phyloP scores from a whole-genome alignment of 495 filamentous ascomycete species.

The Neurospora sublineolata region DNA sequence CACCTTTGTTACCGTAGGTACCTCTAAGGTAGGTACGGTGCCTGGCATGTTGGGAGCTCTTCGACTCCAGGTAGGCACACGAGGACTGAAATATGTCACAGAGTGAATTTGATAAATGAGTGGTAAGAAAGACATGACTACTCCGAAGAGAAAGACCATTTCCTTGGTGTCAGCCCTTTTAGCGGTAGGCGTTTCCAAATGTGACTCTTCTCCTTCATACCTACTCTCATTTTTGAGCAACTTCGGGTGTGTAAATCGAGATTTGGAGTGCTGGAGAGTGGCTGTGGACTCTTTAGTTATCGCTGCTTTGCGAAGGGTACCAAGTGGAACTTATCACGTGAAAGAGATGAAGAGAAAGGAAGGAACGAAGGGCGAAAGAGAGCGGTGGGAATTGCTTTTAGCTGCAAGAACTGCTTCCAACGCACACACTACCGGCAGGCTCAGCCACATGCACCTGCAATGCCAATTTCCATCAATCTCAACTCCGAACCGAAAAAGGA shows the following conservation, averaged over 20 bases:
- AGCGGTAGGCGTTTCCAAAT: not conserved
- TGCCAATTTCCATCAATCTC: not conserved
- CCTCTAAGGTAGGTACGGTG: not conserved
- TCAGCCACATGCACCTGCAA: not conserved
- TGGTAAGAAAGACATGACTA: not conserved
- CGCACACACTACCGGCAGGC: not conserved
- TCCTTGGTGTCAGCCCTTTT: not conserved
- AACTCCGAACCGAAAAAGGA: not conserved
- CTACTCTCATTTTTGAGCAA: not conserved
- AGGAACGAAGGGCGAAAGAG: not conserved
- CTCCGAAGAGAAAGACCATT: not conserved
- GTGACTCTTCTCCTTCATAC: not conserved
- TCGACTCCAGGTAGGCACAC: not conserved
- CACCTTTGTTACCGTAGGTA: not conserved
- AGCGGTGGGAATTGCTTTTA: not conserved
- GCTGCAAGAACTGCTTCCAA: not conserved
- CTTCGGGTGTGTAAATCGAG: not conserved
- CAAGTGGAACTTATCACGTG: not conserved
- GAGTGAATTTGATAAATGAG: not conserved
- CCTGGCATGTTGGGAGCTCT: not conserved
- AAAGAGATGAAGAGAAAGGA: not conserved
- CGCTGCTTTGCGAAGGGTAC: not conserved
- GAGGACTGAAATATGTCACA: not conserved
- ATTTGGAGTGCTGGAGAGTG: not conserved
- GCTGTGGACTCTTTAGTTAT: not conserved